Base-by-base conservation (phyloP, 2,329 filamentous ascomycete genomes). In the Penicillium sp. region DNA sequence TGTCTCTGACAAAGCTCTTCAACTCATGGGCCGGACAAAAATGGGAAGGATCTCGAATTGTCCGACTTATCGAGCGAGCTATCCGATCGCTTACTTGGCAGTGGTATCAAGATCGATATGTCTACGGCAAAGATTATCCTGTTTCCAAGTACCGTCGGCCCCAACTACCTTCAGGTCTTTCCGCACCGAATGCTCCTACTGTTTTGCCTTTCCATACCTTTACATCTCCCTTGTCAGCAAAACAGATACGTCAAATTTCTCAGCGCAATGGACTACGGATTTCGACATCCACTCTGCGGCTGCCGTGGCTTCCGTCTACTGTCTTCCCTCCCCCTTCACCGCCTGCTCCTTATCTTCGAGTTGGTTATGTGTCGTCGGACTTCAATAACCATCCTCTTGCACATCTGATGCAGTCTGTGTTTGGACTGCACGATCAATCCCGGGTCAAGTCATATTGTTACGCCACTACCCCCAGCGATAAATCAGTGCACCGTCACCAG, bases 381-480 rank as follows among this genome's bases (percentile, higher is more conserved):
- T 99, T 99, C 72, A 99, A 99, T 66, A 99, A 99, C 62, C 93
- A 99, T 66, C 93, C 93, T 3, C 75, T 99, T 29, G 93, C 93
- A 19, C 93, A 99, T 72, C 71, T 99, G 47, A 99, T 99, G 93
- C 93, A 99, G 73, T 97, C 93, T 1, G 91, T 97, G 5, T 99
- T 99, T 71, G 93, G 93, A 0, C 78, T 97, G 50, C 93, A 99
- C 65, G 77, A 95, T 60, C 78, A 78, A 0, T 71, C 68, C 19
- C 82, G 85, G 22, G 88, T 89, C 13, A 88, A 86, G 60, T 92
- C 93, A 0, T 90, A 91, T 64, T 99, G 93, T 69, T 99, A 99
- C 67, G 93, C 93, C 11, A 99, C 93, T 1, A 97, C 93, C 0
- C 77, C 85, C 1, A 95, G 91, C 65, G 93, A 99, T 68, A 85